Conservation (phyloP, 306 rosid genomes). For the Glycine latifolia region DNA sequence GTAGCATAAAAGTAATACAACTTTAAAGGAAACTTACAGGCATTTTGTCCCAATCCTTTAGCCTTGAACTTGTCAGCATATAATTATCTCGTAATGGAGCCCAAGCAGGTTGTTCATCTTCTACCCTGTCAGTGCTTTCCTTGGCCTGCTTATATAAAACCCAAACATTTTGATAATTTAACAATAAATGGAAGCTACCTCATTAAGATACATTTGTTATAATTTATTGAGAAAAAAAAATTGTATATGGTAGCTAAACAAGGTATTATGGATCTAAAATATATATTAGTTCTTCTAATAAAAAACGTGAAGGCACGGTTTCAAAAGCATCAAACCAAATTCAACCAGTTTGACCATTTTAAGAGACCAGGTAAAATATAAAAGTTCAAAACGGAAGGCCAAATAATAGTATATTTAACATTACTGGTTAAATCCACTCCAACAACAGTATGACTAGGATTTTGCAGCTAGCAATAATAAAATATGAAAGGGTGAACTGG, state of each 20-base stretch:
- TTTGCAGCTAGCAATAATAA: neutral
- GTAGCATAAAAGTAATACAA: neutral
- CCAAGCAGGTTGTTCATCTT: conserved; percentile 85
- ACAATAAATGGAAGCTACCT: conserved; percentile 3
- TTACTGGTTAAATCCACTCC: neutral
- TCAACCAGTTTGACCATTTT: neutral
- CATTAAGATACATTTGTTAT: conserved; percentile 2
- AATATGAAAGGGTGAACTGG: neutral
- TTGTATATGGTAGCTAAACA: conserved; percentile 1
- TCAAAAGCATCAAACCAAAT: conserved; percentile 6
- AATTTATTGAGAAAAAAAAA: neutral
- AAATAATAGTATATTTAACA: conserved; percentile 1
- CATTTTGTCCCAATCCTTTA: conserved; percentile 91
- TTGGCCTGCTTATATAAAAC: conserved; percentile 53
- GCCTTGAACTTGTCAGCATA: conserved; percentile 83
- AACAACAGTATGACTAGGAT: neutral
- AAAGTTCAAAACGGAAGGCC: neutral
- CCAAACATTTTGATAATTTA: conserved; percentile 17
- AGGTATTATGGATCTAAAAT: conserved; percentile 9
- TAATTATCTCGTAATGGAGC: conserved; percentile 91
- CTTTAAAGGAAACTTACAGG: conserved; percentile 59
- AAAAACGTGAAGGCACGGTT: neutral
- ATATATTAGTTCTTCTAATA: neutral
- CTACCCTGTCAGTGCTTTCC: conserved; percentile 51
- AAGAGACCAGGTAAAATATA: neutral